These are phyloP conservation scores for Fusarium vanettenii DNA, from an alignment of 2,329 filamentous ascomycete genomes.

Conservation along the genomic window DNA sequence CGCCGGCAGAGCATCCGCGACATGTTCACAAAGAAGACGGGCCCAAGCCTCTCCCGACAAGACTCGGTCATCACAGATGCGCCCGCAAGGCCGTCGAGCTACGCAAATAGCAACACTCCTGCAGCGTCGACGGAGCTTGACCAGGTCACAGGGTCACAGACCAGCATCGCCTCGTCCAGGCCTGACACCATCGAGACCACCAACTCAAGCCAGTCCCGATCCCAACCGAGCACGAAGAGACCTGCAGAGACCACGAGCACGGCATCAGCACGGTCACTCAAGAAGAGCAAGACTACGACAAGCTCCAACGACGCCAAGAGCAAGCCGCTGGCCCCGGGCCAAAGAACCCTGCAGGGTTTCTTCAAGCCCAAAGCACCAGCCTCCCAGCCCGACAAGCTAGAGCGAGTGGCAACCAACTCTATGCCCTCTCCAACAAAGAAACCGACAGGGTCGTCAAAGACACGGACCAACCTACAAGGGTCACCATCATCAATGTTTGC, in stretches of 20 bases:
- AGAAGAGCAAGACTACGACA: slow-evolving; percentile 42
- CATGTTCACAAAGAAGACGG: slow-evolving; percentile 76
- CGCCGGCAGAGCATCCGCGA: slow-evolving; percentile 87
- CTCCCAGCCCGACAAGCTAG: slow-evolving; percentile 14
- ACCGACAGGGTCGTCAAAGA: slow-evolving; percentile 4
- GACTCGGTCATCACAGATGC: slow-evolving; percentile 3
- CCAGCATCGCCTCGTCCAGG: not conserved
- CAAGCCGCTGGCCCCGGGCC: slow-evolving; percentile 48
- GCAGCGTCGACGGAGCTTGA: not conserved
- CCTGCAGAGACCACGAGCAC: slow-evolving; percentile 15
- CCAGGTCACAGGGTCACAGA: not conserved
- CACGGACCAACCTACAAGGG: not conserved
- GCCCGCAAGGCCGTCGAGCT: not conserved
- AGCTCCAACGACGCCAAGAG: slow-evolving; percentile 45
- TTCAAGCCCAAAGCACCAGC: slow-evolving; percentile 67
- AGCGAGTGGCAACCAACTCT: slow-evolving; percentile 7
- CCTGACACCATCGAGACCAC: not conserved
- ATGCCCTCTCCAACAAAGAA: slow-evolving; percentile 30
- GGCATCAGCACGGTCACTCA: slow-evolving; percentile 23
- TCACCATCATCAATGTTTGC: not conserved
- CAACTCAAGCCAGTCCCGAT: not conserved
- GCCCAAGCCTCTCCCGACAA: slow-evolving; percentile 12
- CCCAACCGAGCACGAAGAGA: slow-evolving; percentile 29
- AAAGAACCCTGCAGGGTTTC: slow-evolving; percentile 79
- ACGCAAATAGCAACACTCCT: not conserved